Evolutionary conservation across 2,329 filamentous ascomycete species (phyloP).

Genomic region (Penicillium sp.): DNA sequence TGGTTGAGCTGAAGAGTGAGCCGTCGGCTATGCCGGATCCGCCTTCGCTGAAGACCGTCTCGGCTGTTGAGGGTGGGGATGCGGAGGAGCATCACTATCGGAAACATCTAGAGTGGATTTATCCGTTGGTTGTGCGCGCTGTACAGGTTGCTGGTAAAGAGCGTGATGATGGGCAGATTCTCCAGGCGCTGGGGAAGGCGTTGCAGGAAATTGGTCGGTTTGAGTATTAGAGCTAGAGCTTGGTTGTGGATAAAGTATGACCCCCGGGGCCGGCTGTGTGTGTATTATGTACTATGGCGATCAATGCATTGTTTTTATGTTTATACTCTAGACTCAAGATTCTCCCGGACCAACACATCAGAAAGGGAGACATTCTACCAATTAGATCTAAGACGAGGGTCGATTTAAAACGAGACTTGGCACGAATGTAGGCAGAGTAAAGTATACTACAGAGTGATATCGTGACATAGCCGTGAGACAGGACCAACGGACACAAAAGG

Average conservation of each 20-base stretch:
- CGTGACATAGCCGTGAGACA: conserved; percentile 18
- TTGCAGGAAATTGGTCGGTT: conserved; percentile 59
- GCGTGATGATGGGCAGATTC: conserved; percentile 38
- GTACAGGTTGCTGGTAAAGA: conserved; percentile 44
- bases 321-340: not conserved
- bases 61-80: conserved; percentile 42
- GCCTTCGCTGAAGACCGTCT: conserved; percentile 20
- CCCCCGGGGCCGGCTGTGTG: not conserved
- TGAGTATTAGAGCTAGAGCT: conserved; percentile 7
- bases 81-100: conserved; percentile 54
- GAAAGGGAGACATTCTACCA: not conserved
- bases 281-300: not conserved
- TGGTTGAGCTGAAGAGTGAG: conserved; percentile 69
- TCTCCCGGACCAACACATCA: too few relatives aligned
- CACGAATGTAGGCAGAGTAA: conserved; percentile 3
- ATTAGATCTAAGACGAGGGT: not conserved
- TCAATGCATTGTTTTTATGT: not conserved
- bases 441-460: conserved; percentile 24
- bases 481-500: conserved; percentile 9
- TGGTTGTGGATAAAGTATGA: not conserved
- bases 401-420: not conserved
- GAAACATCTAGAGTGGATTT: conserved; percentile 78
- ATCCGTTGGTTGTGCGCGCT: conserved; percentile 61
- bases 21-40: conserved; percentile 64
- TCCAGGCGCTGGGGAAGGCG: conserved; percentile 57